Base-by-base conservation (phyloP, 176 grass and related monocot species). In the Aegilops sharonensis region DNA sequence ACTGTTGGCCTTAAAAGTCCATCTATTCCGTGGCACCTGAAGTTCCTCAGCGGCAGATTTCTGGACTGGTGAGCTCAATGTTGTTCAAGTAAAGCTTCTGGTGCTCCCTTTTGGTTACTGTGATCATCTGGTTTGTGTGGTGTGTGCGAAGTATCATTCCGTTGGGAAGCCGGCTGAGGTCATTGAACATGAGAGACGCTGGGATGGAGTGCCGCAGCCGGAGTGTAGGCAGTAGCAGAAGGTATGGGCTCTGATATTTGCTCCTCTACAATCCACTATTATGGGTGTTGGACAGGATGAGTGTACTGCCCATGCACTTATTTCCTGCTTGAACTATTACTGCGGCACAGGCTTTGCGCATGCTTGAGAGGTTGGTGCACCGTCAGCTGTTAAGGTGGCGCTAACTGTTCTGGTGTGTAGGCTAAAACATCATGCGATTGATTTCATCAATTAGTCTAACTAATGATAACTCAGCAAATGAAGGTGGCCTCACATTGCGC, bases 21-120 rank as follows among this genome's bases (percentile, higher is more conserved):
- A 67, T 82, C 72, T 81, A 91, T 91, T 62, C 89, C 82, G 37
- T 94, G 95, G 68, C 95, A 94, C 63, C 84, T 86, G 81, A 89
- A 91, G 64, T 47, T 37, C 78, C 84, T 39, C 37, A 17, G 5
- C 65, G 81, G 80, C 90, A 94, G 80, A 94, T 5, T 35, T 90
- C 79, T 0, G 81, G 90, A 13, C 27, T 75, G n/a, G 74, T 83
- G 78, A 91, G 90, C 81, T 89, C 80, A 1, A 72, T 43, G 37
- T 89, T 64, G 52, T 89, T 94, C 71, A 94, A 76, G 86, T 85
- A 91, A 50, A 97, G 64, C 20, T 81, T 89, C 32, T 84, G 78
- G 32, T 88, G 50, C 32, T 80, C 57, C 45, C 5, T 78, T 20
- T 87, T 91, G 69, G 63, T 88, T 12, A 91, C 63, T 18, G 37